phyloP scores from a whole-genome alignment of 1,139 yeast species.

The Hanseniaspora uvarum region DNA sequence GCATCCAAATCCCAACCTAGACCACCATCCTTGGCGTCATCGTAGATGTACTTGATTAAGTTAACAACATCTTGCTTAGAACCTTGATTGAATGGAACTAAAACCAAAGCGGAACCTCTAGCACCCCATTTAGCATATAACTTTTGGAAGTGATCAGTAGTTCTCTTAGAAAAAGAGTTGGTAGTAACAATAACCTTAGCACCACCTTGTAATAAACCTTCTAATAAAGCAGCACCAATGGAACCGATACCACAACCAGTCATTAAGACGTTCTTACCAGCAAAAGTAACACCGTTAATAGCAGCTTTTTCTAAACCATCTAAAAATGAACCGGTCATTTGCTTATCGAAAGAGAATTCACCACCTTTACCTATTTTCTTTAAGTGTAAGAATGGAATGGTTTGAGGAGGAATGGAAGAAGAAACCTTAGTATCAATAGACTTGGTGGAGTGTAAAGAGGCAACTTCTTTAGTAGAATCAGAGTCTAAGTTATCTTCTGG shows the following conservation, averaged over 20 bases:
- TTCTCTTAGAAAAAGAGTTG: constrained; percentile 85
- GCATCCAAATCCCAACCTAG: constrained; percentile 97
- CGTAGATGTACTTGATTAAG: constrained; percentile 74
- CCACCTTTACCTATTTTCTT: constrained; percentile 66
- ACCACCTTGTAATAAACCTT: constrained; percentile 94
- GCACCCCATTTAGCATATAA: constrained; percentile 90
- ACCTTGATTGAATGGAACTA: constrained; percentile 98
- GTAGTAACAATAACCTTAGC: constrained; percentile 95
- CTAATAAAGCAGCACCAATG: constrained; percentile 92
- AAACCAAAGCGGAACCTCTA: constrained; percentile 78
- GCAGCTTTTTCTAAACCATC: constrained; percentile 92
- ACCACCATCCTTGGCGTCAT: constrained; percentile 73
- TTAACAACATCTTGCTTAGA: constrained; percentile 88
- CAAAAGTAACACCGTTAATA: constrained; percentile 79
- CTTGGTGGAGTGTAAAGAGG: constrained; percentile 66
- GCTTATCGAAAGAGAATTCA: constrained; percentile 74
- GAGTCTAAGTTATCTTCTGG: constrained; percentile 42
- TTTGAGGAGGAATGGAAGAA: constrained; percentile 63
- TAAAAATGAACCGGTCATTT: constrained; percentile 65
- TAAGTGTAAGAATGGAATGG: constrained; percentile 88
- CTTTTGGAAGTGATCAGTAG: constrained; percentile 89
- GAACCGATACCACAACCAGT: constrained; percentile 99
- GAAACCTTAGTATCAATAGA: constrained; percentile 66
- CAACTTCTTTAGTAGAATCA: constrained; percentile 67
- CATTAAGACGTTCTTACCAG: constrained; percentile 76